Conservation (phyloP, 805 yeast genomes). For the Monosporozyma aquatica region DNA sequence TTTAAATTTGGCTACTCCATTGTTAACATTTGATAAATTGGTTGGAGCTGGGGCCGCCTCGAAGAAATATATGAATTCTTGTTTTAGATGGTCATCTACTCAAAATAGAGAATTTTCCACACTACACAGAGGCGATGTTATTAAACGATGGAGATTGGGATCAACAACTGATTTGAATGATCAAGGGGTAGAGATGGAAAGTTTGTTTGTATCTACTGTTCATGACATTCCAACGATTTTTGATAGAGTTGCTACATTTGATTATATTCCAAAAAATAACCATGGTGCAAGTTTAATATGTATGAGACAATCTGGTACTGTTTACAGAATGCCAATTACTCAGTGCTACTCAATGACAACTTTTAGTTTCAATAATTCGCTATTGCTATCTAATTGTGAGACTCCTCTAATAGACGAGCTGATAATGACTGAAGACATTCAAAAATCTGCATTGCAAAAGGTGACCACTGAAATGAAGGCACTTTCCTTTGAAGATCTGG, state of each 20-base stretch:
- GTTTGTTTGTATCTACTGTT: slow-evolving; percentile 67
- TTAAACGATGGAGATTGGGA: slow-evolving; percentile 76
- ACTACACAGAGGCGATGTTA: slow-evolving; percentile 64
- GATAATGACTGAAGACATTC: slow-evolving; percentile 15
- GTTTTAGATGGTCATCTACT: slow-evolving; percentile 59
- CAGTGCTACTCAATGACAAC: slow-evolving; percentile 55
- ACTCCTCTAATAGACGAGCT: slow-evolving; percentile 24
- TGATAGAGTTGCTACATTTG: slow-evolving; percentile 79
- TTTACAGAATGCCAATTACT: slow-evolving; percentile 65
- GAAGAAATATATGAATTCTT: slow-evolving; percentile 51
- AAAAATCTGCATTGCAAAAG: slow-evolving; percentile 14
- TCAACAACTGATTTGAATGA: slow-evolving; percentile 34
- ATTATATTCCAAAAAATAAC: slow-evolving; percentile 55
- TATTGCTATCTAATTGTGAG: slow-evolving; percentile 42
- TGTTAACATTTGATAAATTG: slow-evolving; percentile 50
- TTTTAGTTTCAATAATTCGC: slow-evolving; percentile 62
- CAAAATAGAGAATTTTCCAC: slow-evolving; percentile 70
- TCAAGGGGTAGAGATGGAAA: slow-evolving; percentile 35
- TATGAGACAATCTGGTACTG: slow-evolving; percentile 84
- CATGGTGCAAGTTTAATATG: slow-evolving; percentile 65
- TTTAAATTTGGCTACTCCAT: slow-evolving; percentile 41
- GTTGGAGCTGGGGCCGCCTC: slow-evolving; percentile 48
- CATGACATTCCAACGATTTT: slow-evolving; percentile 64
- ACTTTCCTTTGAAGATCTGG: slow-evolving; percentile 28
- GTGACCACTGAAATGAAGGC: slow-evolving; percentile 16